Base-by-base conservation (phyloP, 169 alveolate genomes). In the Cryptosporidium baileyi region DNA sequence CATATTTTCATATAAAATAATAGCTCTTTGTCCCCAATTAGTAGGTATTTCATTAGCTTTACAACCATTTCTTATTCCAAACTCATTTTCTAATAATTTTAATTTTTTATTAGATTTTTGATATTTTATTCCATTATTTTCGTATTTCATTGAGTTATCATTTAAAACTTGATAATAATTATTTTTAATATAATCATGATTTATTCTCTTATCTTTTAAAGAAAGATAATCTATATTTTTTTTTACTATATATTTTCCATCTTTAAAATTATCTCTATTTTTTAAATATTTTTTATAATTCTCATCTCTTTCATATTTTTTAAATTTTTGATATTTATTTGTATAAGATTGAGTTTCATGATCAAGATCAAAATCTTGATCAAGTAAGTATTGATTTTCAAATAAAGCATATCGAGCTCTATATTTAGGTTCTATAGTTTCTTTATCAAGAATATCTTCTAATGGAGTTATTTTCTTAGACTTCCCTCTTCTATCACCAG, bases 401-500 rank as follows among this genome's bases (percentile, higher is more conserved):
- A 45, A 61, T 24, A 65, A 6, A 36, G 85, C 22, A 34, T 74
- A 74, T 22, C 85, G 49, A 8, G 85, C 85, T 40, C 85, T 74
- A 26, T 52, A 54, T 54, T 54, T 57, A 38, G 85, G 85, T 22
- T 74, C 57, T 17, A 54, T 28, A 13, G n/a, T 28, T 19, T 40
- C 82, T 3, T 67, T 67, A 45, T 49, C 38, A 3, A 74, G 13
- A 17, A 74, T 28, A 11, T 74, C 67, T 22, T 74, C 85, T 38
- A 74, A 74, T 24, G 85, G 85, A 32, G 32, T 41, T 6, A 74
- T 74, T 54, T 24, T 54, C n/a, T 51, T 57, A 13, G 32, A 41
- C 26, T 74, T 74, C 9, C 67, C 85, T 54, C 85, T 51, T 54
- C 43, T 74, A 41, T 74, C 85, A 41, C 85, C 85, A 36, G 85